Conservation (phyloP, 192 early-diverging fungal species). For the Rhizoclosmatium globosum region DNA sequence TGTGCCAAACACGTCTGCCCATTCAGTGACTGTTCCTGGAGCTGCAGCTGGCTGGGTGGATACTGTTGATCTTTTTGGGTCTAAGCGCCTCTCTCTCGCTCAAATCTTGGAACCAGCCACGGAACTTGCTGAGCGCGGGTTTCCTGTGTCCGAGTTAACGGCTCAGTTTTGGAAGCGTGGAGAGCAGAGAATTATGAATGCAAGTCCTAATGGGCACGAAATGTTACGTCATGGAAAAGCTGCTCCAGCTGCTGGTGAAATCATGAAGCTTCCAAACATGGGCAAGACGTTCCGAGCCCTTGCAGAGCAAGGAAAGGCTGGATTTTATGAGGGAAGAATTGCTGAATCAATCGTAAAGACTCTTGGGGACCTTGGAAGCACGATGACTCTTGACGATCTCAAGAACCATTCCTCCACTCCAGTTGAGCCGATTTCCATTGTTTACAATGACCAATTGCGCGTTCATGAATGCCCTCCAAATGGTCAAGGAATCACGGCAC, state of each 20-base stretch:
- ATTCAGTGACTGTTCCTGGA: slow-evolving; percentile 70
- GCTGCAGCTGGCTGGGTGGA: slow-evolving; percentile 81
- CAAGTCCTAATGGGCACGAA: slow-evolving; percentile 57
- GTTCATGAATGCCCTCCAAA: slow-evolving; percentile 82
- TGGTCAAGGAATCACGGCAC: slow-evolving; percentile 73
- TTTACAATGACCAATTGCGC: slow-evolving; percentile 60
- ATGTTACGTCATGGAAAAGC: slow-evolving; percentile 48
- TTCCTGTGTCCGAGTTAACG: slow-evolving; percentile 61
- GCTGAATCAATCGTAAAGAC: slow-evolving; percentile 71
- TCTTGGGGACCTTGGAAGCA: slow-evolving; percentile 60
- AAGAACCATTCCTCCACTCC: slow-evolving; percentile 56
- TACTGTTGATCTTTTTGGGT: slow-evolving; percentile 69
- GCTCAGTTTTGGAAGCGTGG: slow-evolving; percentile 52
- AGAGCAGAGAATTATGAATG: slow-evolving; percentile 31
- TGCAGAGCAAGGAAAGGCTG: slow-evolving; percentile 66
- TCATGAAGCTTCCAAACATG: slow-evolving; percentile 67
- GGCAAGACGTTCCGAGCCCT: slow-evolving; percentile 64
- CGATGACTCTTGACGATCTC: slow-evolving; percentile 75
- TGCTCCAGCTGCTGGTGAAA: slow-evolving; percentile 67
- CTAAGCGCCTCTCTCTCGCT: slow-evolving; percentile 58
- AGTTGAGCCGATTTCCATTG: slow-evolving; percentile 67
- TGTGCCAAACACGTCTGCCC: slow-evolving; percentile 34
- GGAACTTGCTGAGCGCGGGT: slow-evolving; percentile 73
- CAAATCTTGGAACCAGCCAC: slow-evolving; percentile 76
- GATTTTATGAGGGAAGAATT: slow-evolving; percentile 75